Evolutionary conservation across 2,329 filamentous ascomycete species (phyloP), one percentile per base, ranked within the genome.

Genomic region (Botrytis tulipae): DNA sequence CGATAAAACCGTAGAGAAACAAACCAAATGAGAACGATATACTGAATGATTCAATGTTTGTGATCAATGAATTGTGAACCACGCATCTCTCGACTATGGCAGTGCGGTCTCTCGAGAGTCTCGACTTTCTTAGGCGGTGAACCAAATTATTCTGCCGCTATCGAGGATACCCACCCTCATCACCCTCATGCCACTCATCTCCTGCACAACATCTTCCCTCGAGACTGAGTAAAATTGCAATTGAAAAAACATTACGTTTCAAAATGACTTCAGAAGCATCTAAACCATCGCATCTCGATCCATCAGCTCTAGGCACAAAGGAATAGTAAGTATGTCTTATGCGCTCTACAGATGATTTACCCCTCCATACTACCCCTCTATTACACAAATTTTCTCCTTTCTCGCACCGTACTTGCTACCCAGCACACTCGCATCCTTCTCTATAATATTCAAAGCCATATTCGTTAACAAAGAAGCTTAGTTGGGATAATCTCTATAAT

Each of bases 291-390:
- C 89, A 92, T 78, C 90, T 97, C 40, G 88, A 92, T 77, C 93
- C 94, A 29, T 97, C 86, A 81, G 74, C 77, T 82, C 88, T 98
- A 44, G 95, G 95, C 69, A 97, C 94, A 44, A 97, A 94, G 83
- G 91, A 95, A 86, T 97, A 97, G 94, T 97, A 60, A 69, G 71
- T 72, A 62, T n/a, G 54, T 44, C 35, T 61, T 44, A 4, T 18
- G 16, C 40, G 32, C 16, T 67, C 18, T 42, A 54, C 32, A 37
- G 22, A 68, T 69, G 22, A 85, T 69, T 44, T 59, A 65, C 68
- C 57, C 73, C 70, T 73, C 71, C 66, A 66, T 68, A 32, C 22
- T 70, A 44, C 59, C 44, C 48, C 71, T 72, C 62, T 22, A 48
- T 60, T 16, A 8, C 18, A 32, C 62, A 44, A n/a, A 22, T n/a